Percentiles rank a stretch among this genome's conserved stretches.
These are phyloP conservation scores for Coprinopsis sp. DNA, from an alignment of 768 basidiomycete genomes.

Conservation along the genomic window DNA sequence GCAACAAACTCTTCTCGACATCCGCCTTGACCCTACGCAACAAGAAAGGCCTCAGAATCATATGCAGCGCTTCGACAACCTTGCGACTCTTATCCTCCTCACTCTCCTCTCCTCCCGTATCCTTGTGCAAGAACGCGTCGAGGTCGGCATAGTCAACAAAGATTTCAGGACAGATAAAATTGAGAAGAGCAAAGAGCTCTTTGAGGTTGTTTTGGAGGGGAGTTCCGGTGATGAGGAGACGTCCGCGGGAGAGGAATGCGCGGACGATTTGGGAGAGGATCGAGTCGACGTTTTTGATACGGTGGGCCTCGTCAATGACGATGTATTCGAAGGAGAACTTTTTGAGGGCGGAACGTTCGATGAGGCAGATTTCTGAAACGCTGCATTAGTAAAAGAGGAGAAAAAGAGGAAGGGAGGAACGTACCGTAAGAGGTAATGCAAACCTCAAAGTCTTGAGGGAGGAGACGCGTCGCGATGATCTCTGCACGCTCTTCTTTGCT, in stretches of 20 bases:
- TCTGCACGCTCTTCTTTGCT: slow-evolving; percentile 85
- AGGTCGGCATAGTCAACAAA: slow-evolving; percentile 89
- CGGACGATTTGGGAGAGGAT: slow-evolving; percentile 94
- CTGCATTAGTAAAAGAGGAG: too few relatives aligned
- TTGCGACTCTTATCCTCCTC: slow-evolving; percentile 86
- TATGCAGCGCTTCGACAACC: slow-evolving; percentile 95
- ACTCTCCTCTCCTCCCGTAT: slow-evolving; percentile 56
- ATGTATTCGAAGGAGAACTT: slow-evolving; percentile 98
- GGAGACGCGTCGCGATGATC: slow-evolving; percentile 70
- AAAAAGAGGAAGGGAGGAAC: too few relatives aligned
- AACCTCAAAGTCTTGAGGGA: slow-evolving; percentile 88
- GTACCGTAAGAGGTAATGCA: slow-evolving; percentile 97
- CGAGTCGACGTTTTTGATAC: slow-evolving; percentile 98
- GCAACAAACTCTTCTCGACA: slow-evolving; percentile 92
- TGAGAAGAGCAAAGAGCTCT: slow-evolving; percentile 87
- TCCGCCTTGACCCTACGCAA: slow-evolving; percentile 92
- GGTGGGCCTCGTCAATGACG: slow-evolving; percentile 96
- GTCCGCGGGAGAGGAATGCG: slow-evolving; percentile 80
- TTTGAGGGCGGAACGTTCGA: slow-evolving; percentile 88
- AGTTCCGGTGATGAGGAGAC: slow-evolving; percentile 94
- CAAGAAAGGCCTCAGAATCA: slow-evolving; percentile 93
- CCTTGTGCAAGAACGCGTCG: slow-evolving; percentile 92
- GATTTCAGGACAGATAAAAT: slow-evolving; percentile 96
- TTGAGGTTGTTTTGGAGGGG: slow-evolving; percentile 96
- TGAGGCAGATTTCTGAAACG: slow-evolving; percentile 86